These are phyloP conservation scores for Mallotus repandus DNA, from an alignment of 441 rosid species.

Conservation along the genomic window DNA sequence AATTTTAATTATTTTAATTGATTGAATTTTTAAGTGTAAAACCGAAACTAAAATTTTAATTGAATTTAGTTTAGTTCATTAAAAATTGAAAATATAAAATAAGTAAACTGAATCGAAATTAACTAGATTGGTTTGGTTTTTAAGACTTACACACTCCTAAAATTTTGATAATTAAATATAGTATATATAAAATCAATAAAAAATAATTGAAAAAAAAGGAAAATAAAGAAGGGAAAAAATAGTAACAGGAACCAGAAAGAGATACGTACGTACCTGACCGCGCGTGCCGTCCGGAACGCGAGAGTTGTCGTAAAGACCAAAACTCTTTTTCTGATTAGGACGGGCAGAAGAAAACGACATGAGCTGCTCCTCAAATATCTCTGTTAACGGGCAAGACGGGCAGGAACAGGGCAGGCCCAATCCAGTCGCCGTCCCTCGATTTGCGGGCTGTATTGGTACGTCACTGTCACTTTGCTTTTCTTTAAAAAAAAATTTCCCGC, in stretches of 20 bases:
- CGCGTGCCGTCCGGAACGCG: conserved; percentile 74
- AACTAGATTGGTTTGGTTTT: too few species aligned
- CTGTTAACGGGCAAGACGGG: conserved; percentile 10
- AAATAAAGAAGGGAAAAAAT: too few species aligned
- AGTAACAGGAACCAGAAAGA: not conserved
- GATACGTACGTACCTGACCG: conserved; percentile 41
- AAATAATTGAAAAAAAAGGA: too few species aligned
- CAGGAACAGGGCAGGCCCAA: not conserved
- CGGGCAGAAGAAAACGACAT: conserved; percentile 45
- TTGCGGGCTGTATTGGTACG: conserved; percentile 23
- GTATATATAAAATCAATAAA: too few species aligned
- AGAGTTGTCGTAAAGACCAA: conserved; percentile 34
- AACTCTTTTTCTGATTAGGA: conserved; percentile 21
- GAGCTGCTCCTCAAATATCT: not conserved
- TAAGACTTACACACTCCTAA: too few species aligned
- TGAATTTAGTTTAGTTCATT: too few species aligned
- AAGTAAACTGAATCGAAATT: too few species aligned
- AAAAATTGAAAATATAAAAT: too few species aligned
- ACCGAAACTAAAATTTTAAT: too few species aligned
- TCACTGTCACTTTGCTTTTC: conserved; percentile 24
- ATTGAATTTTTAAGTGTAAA: too few species aligned
- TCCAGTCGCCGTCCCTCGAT: conserved; percentile 43
- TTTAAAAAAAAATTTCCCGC: conserved; percentile 2
- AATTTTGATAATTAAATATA: too few species aligned
- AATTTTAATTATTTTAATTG: too few species aligned